A percentile compares a stretch with the other conserved stretches of the same genome.
phyloP scores from a whole-genome alignment of 1,284 basidiomycete genomes.

The Tetrapyrgos nigripes region DNA sequence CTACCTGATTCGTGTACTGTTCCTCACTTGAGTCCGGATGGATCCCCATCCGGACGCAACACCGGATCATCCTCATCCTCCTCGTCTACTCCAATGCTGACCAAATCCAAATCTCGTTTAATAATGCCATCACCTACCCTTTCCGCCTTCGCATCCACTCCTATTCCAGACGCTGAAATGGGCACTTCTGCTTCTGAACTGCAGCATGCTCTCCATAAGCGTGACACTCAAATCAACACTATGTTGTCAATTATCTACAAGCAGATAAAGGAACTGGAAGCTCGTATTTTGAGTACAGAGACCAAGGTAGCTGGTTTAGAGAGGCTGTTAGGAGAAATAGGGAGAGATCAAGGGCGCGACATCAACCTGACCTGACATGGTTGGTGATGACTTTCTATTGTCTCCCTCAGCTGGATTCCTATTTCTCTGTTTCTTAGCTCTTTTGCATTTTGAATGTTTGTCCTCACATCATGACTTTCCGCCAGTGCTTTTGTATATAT shows the following conservation, averaged over 20 bases:
- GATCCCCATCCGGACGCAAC: background rate
- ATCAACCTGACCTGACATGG: constrained; percentile 47
- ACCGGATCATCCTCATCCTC: constrained; percentile 13
- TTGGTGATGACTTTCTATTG: constrained; percentile 43
- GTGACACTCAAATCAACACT: constrained; percentile 47
- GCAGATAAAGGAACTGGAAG: constrained; percentile 41
- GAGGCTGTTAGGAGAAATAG: constrained; percentile 47
- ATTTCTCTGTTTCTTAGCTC: no score
- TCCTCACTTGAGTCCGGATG: background rate
- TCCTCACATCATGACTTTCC: no score
- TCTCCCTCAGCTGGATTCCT: no score
- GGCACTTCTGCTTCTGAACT: constrained; percentile 47
- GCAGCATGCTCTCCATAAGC: constrained; percentile 40
- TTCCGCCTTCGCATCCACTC: background rate
- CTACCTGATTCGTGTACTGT: constrained; percentile 20
- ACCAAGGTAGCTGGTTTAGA: constrained; percentile 45
- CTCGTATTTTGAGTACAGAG: constrained; percentile 44
- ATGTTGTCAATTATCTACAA: constrained; percentile 43
- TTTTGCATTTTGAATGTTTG: no score
- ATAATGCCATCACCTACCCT: background rate
- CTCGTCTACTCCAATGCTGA: constrained; percentile 16
- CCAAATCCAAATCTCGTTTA: constrained; percentile 1
- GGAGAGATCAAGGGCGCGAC: constrained; percentile 55
- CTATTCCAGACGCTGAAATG: constrained; percentile 33
- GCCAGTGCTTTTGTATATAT: no score